A percentile compares a stretch with the other conserved stretches of the same genome.
Conservation (phyloP, 768 basidiomycete genomes). For the Cystobasidium onofrii region DNA sequence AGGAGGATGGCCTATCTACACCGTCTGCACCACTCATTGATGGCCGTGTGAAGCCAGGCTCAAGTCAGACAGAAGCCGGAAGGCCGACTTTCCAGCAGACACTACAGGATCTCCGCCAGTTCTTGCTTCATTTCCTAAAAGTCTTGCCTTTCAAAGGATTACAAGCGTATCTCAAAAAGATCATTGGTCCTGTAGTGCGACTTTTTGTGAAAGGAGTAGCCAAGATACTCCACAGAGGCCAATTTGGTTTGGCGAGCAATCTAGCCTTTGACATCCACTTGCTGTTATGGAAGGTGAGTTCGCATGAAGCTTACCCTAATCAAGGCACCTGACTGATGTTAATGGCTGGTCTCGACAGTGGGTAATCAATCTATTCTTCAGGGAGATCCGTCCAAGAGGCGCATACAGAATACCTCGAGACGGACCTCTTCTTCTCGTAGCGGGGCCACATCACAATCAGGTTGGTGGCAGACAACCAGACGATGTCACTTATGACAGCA, state of each 20-base stretch:
- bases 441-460: slow-evolving; percentile 86
- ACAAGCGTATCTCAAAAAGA: not conserved
- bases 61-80: not conserved
- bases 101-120: slow-evolving; percentile 34
- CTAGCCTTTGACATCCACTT: slow-evolving; percentile 15
- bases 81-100: slow-evolving; percentile 36
- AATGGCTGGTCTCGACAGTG: slow-evolving; percentile 44
- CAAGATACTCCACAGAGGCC: slow-evolving; percentile 36
- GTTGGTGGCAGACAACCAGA: slow-evolving; percentile 50
- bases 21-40: not conserved
- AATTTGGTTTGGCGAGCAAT: slow-evolving; percentile 27
- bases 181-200: slow-evolving; percentile 35
- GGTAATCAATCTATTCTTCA: slow-evolving; percentile 87
- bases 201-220: slow-evolving; percentile 34
- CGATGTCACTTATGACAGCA: no score
- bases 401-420: slow-evolving; percentile 86
- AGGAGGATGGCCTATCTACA: not conserved
- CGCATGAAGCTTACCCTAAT: no score
- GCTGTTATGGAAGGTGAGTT: slow-evolving; percentile 25
- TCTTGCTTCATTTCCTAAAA: slow-evolving; percentile 38
- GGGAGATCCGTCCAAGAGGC: slow-evolving; percentile 86
- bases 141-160: slow-evolving; percentile 35
- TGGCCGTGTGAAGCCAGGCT: not conserved
- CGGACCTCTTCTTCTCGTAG: slow-evolving; percentile 87
- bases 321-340: not conserved